Percentiles rank a stretch among this genome's conserved stretches.
These are phyloP conservation scores for Castanea mollissima DNA, from an alignment of 306 rosid genomes.

Conservation along the genomic window DNA sequence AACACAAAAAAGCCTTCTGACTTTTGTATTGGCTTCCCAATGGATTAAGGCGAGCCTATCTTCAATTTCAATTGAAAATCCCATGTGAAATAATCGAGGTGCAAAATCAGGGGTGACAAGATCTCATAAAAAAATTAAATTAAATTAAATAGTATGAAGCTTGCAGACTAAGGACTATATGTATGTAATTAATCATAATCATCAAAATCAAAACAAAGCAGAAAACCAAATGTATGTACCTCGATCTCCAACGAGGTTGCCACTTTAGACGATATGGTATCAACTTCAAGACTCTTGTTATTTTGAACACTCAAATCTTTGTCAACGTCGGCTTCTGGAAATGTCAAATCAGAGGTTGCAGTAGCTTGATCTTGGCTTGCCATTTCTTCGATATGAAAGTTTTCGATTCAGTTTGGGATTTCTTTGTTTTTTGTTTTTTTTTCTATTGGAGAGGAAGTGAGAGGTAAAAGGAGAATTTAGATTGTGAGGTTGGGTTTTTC, in stretches of 20 bases:
- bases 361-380: slow-evolving; percentile 26
- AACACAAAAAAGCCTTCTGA: no score
- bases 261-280: slow-evolving; percentile 46
- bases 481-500: slow-evolving; percentile 10
- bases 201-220: neutral
- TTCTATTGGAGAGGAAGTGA: neutral
- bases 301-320: slow-evolving; percentile 37
- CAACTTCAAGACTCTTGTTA: slow-evolving; percentile 33
- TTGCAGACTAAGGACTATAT: neutral
- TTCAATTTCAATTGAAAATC: neutral
- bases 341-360: slow-evolving; percentile 25
- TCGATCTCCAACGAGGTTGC: slow-evolving; percentile 43
- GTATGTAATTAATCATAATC: neutral
- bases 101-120: neutral
- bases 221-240: slow-evolving; percentile 28
- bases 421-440: neutral
- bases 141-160: neutral
- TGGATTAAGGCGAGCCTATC: no score
- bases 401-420: slow-evolving; percentile 5
- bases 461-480: neutral
- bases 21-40: no score
- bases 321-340: slow-evolving; percentile 41
- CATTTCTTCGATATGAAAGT: slow-evolving; percentile 29
- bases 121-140: neutral
- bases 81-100: neutral